These are phyloP conservation scores for Nicotiana sylvestris DNA, from an alignment of 257 asterid species.

Conservation along the genomic window DNA sequence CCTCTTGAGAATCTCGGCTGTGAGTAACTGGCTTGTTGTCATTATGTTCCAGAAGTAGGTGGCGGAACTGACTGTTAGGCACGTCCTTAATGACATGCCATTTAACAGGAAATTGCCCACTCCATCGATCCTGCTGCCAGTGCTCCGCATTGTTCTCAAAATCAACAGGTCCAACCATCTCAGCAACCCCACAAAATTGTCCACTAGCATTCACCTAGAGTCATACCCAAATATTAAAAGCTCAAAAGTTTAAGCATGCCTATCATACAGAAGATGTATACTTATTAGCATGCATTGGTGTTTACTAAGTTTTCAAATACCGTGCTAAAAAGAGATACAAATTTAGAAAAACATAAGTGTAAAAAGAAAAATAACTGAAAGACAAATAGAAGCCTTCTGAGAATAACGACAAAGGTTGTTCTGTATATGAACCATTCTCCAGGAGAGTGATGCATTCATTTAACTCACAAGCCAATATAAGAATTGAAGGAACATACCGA, in stretches of 20 bases:
- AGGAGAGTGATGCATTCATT: neutral
- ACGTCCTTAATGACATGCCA: constrained; percentile 95
- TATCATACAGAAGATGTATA: neutral
- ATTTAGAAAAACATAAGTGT: neutral
- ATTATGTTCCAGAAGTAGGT: constrained; percentile 87
- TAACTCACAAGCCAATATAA: constrained; percentile 5
- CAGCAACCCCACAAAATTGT: constrained; percentile 97
- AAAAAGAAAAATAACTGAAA: neutral
- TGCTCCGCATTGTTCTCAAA: constrained; percentile 90
- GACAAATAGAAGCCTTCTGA: neutral
- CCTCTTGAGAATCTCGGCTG: constrained; percentile 99
- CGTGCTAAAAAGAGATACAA: neutral
- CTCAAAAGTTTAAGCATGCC: neutral
- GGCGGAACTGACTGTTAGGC: constrained; percentile 91
- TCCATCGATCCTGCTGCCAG: constrained; percentile 99
- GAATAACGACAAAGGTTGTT: neutral
- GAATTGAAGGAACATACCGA: constrained; percentile 54
- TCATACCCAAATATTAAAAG: constrained; percentile 5
- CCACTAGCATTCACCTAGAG: constrained; percentile 96
- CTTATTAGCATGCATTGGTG: neutral
- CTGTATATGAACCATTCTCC: neutral
- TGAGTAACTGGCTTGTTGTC: constrained; percentile 99
- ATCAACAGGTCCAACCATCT: constrained; percentile 92
- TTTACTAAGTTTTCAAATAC: neutral
- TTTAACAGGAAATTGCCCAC: constrained; percentile 94